Evolutionary conservation across 352 stramenopile genomes (phyloP).

Genomic region (Hyaloperonospora arabidopsidis): DNA sequence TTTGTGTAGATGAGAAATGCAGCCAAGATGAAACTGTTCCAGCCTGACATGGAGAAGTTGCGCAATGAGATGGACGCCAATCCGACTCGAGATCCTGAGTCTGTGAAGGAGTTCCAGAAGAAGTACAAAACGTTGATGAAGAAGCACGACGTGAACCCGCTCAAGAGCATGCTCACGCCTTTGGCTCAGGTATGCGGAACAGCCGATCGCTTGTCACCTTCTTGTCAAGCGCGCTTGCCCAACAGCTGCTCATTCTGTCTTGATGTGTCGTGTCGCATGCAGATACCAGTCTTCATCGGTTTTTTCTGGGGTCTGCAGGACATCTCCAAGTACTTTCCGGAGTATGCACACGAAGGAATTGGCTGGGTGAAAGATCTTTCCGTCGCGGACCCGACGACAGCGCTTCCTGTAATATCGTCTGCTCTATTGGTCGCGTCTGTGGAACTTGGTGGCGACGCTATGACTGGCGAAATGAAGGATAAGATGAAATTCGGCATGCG

Average conservation of each 20-base stretch:
- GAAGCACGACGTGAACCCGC: constrained; percentile 75
- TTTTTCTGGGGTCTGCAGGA: constrained; percentile 82
- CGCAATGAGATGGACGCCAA: constrained; percentile 55
- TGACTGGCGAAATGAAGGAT: constrained; percentile 52
- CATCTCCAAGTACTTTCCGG: constrained; percentile 73
- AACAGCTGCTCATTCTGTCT: not conserved
- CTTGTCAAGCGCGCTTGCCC: too few species aligned
- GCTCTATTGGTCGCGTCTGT: constrained; percentile 71
- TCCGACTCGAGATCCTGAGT: constrained; percentile 37
- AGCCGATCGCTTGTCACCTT: not conserved
- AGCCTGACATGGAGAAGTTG: constrained; percentile 81
- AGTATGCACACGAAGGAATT: constrained; percentile 64
- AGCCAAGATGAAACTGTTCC: constrained; percentile 76
- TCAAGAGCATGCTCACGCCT: constrained; percentile 62
- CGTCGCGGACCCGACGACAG: constrained; percentile 56
- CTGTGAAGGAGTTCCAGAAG: constrained; percentile 49
- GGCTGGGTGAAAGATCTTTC: constrained; percentile 82
- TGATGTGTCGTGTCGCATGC: not conserved
- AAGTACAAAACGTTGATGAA: constrained; percentile 79
- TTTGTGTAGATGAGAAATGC: constrained; percentile 63
- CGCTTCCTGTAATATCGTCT: constrained; percentile 73
- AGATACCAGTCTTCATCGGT: constrained; percentile 80
- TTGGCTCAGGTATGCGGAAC: constrained; percentile 35
- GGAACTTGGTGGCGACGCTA: constrained; percentile 61
- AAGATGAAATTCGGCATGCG: constrained; percentile 80